phyloP scores from a whole-genome alignment of 139 green algal species.

The Chlamydomonas schloesseri region DNA sequence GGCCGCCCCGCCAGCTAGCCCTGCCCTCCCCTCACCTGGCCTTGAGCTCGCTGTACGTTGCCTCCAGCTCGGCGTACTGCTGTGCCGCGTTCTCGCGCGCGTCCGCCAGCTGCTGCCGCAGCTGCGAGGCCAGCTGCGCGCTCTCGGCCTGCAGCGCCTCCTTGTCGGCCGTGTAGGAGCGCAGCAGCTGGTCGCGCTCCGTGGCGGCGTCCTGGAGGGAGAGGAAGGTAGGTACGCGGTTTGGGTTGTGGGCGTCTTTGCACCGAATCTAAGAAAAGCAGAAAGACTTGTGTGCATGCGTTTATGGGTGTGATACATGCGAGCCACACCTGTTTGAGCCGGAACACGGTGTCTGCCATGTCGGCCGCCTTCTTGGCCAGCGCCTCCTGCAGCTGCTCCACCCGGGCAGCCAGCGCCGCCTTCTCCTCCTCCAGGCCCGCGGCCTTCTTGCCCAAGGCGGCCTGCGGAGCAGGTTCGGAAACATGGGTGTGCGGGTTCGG shows the following conservation, averaged over 20 bases:
- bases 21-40: too few species aligned
- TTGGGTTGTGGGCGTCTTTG: too few species aligned
- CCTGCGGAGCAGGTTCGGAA: too few species aligned
- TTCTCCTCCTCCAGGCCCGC: constrained; percentile 11
- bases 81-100: constrained; percentile 30
- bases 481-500: too few species aligned
- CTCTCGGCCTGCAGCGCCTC: constrained; percentile 28
- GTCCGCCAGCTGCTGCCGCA: constrained; percentile 37
- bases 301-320: too few species aligned
- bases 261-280: too few species aligned
- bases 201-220: constrained; percentile 37
- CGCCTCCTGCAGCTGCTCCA: constrained; percentile 50
- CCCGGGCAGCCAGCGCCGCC: background rate
- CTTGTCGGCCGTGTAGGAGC: constrained; percentile 36
- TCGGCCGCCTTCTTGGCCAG: constrained; percentile 59
- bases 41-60: constrained; percentile 27
- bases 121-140: constrained; percentile 32
- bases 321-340: constrained; percentile 47
- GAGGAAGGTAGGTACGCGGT: background rate
- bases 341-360: constrained; percentile 49
- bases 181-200: constrained; percentile 1
- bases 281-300: too few species aligned
- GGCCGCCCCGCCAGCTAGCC: too few species aligned
- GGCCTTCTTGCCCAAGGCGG: background rate
- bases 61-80: constrained; percentile 41